Conservation (phyloP, 108 stramenopile species). For the Stephanodiscus minutulus region DNA sequence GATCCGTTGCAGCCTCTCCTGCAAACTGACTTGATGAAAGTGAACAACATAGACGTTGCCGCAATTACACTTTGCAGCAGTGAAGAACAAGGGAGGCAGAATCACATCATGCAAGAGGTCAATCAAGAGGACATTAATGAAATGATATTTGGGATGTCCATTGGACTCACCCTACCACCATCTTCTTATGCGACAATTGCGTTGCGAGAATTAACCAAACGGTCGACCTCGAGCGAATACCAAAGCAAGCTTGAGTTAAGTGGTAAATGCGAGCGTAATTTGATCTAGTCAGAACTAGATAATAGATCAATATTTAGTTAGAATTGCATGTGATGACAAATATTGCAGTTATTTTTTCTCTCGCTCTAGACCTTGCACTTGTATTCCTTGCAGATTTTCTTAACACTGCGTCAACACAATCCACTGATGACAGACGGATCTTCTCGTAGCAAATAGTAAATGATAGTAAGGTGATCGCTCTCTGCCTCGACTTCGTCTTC, state of each 20-base stretch:
- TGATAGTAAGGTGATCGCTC: conserved; percentile 27
- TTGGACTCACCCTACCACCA: conserved; percentile 88
- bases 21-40: conserved; percentile 85
- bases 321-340: not conserved
- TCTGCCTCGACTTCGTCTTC: conserved; percentile 27
- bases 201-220: conserved; percentile 83
- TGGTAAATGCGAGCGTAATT: conserved; percentile 51
- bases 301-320: no score
- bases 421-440: conserved; percentile 26
- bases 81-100: conserved; percentile 12
- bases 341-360: no score
- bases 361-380: not conserved
- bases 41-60: conserved; percentile 41
- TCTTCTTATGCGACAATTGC: conserved; percentile 91
- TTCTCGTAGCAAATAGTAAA: conserved; percentile 35
- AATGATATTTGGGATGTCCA: conserved; percentile 68
- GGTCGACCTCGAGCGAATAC: conserved; percentile 81
- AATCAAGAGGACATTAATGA: conserved; percentile 4
- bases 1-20: conserved; percentile 81
- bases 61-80: conserved; percentile 7
- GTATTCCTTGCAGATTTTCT: no score
- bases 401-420: not conserved
- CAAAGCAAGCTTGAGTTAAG: conserved; percentile 68
- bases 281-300: not conserved
- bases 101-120: not conserved